Base-by-base conservation (phyloP, 352 stramenopile species). In the Globisporangium cederbergense region DNA sequence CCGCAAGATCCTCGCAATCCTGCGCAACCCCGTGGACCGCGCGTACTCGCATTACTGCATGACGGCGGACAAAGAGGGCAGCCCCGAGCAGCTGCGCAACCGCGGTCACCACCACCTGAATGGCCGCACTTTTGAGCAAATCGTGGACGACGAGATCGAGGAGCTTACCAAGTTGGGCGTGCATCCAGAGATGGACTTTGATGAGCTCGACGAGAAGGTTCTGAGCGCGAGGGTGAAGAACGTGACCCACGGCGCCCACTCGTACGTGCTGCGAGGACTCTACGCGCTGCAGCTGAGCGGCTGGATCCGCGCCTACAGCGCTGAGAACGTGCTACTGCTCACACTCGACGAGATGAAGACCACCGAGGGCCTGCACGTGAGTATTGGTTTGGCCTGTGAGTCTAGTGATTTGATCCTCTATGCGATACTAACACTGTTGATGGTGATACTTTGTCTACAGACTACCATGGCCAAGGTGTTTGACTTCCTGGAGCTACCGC, bases 251-350 rank as follows among this genome's bases (percentile, higher is more conserved):
- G 88, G 88, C 13, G 88, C 81, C 8, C 88, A 96, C 67, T 95
- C 88, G 49, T 92, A 89, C 58, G 65, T 95, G n/a, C 67, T 75
- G 13, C 84, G 87, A 49, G 96, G 97, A 0, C 73, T 99, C 47
- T 99, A 99, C 72, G 96, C 88, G 47, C 72, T 99, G 32, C 96
- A 99, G 75, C 76, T 99, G 22, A 61, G 79, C 30, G 86, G 86
- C 7, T 99, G 97, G 97, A 78, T 98, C 1, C 64, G 88, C 20
- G 89, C 90, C 0, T 99, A 98, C 64, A 72, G 78, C 9, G 72
- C 70, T 20, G 77, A 98, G 42, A 91, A 97, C 52, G 94, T 99
- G 56, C 68, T 98, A 52, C 77, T 98, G 13, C 65, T 98, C 14
- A 95, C 86, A 53, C 75, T 99, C 40, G 96, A 99, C 59, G 92